Conservation (phyloP, 257 asterid genomes). For the Solanum chilense region DNA sequence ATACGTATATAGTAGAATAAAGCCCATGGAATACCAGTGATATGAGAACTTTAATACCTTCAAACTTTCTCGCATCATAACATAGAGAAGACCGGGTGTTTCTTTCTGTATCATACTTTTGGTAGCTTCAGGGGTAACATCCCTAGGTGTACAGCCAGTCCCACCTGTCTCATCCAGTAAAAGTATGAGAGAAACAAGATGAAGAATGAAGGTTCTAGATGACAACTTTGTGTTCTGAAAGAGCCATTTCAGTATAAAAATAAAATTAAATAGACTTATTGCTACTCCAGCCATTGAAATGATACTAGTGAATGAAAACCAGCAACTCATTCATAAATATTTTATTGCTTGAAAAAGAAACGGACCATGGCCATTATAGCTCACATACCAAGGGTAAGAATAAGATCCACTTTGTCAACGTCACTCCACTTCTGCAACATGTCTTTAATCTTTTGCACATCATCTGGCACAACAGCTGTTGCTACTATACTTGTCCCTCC, state of each 20-base stretch:
- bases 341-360: background rate
- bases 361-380: background rate
- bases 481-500: slow-evolving; percentile 75
- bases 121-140: slow-evolving; percentile 97
- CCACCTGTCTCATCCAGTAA: slow-evolving; percentile 50
- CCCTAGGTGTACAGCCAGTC: slow-evolving; percentile 93
- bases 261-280: background rate
- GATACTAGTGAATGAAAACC: background rate
- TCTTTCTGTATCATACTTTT: slow-evolving; percentile 72
- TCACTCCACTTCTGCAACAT: slow-evolving; percentile 77
- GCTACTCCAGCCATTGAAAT: background rate
- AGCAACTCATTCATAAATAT: background rate
- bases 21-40: background rate
- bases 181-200: background rate
- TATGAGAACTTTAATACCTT: slow-evolving; percentile 35
- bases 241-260: background rate
- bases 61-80: slow-evolving; percentile 92
- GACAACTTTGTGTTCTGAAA: background rate
- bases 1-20: background rate
- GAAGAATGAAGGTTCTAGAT: background rate
- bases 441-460: slow-evolving; percentile 58
- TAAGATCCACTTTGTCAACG: slow-evolving; percentile 76
- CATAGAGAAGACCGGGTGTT: slow-evolving; percentile 86
- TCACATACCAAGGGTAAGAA: slow-evolving; percentile 82
- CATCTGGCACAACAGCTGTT: slow-evolving; percentile 81